A percentile compares a stretch with the other conserved stretches of the same genome.
phyloP scores from a whole-genome alignment of 2,329 filamentous ascomycete species.

The Cercospora sesami region DNA sequence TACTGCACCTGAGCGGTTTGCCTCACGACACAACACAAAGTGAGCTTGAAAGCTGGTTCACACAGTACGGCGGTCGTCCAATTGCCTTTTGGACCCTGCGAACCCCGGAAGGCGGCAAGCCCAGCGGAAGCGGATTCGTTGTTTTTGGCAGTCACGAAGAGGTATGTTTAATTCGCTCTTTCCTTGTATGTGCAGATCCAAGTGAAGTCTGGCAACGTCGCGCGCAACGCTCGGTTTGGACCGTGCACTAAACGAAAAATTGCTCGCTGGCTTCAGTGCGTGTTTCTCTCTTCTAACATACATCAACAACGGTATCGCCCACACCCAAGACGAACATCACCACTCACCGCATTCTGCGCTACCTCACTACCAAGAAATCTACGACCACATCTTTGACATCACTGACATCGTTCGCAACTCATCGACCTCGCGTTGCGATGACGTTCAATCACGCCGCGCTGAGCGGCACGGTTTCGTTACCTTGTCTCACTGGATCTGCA shows the following conservation, averaged over 20 bases:
- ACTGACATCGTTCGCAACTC: neutral
- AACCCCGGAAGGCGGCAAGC: slow-evolving; percentile 98
- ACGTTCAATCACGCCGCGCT: slow-evolving; percentile 12
- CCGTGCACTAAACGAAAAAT: slow-evolving; percentile 16
- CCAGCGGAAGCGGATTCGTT: slow-evolving; percentile 96
- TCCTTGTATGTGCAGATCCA: slow-evolving; percentile 10
- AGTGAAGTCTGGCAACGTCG: slow-evolving; percentile 16
- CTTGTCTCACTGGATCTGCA: slow-evolving; percentile 19
- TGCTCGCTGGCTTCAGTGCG: slow-evolving; percentile 11
- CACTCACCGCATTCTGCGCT: neutral
- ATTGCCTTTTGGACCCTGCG: slow-evolving; percentile 99
- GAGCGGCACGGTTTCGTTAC: slow-evolving; percentile 12
- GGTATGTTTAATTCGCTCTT: slow-evolving; percentile 58
- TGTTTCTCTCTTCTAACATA: neutral
- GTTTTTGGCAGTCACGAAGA: slow-evolving; percentile 99
- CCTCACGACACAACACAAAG: slow-evolving; percentile 98
- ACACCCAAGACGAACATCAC: neutral
- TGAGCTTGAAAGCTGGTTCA: slow-evolving; percentile 99
- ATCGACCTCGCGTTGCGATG: slow-evolving; percentile 11
- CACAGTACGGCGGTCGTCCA: slow-evolving; percentile 93
- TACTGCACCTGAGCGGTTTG: slow-evolving; percentile 94
- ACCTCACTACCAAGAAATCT: neutral
- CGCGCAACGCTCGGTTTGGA: slow-evolving; percentile 7
- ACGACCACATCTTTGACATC: neutral
- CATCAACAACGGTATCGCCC: slow-evolving; percentile 6